Base-by-base conservation (phyloP, 164 flowering plant genomes). In the Warburgia ugandensis region DNA sequence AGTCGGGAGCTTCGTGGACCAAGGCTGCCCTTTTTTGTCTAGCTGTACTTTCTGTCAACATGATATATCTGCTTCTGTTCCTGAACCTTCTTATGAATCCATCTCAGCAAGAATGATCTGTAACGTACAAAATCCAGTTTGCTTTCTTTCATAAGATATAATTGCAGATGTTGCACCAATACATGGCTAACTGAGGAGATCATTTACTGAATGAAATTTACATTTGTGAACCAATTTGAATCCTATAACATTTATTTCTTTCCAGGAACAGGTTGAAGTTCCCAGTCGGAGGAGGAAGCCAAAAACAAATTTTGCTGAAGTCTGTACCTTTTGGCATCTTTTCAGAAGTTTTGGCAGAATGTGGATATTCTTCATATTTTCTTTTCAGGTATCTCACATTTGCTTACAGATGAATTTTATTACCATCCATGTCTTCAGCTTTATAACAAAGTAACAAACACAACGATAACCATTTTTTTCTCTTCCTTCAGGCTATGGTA, bases 281-380 rank as follows among this genome's bases (percentile, higher is more conserved):
- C 33, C 56, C 39, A 26, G 64, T 44, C 95, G 91, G 39, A 78
- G 73, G 72, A 82, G 74, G 62, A 88, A 78, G 54, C 89, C 96
- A 13, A 92, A 92, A 72, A 82, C 96, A 50, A 92, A 86, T 67
- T 92, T 92, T 76, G 99, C 86, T 50, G 99, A 92, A 80, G 73
- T 81, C 28, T 92, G 97, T 25, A 88, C 99, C 17, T 92, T 86
- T 77, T 86, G 76, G 91, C 94, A 92, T 54, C 89, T 92, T 41
- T 92, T 67, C 49, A 77, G 97, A 69, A 92, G 94, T 68, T 92
- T 92, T 55, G 99, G 88, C 41, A 75, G 99, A 61, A 77, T 92
- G 94, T 92, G 99, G 99, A 77, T 82, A 51, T 92, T 88, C 68
- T 78, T 88, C 53, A 77, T 82, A 62, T 64, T 92, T 78, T 80